Evolutionary conservation across 768 basidiomycete species (phyloP).

Genomic region (Scleroderma citrinum): DNA sequence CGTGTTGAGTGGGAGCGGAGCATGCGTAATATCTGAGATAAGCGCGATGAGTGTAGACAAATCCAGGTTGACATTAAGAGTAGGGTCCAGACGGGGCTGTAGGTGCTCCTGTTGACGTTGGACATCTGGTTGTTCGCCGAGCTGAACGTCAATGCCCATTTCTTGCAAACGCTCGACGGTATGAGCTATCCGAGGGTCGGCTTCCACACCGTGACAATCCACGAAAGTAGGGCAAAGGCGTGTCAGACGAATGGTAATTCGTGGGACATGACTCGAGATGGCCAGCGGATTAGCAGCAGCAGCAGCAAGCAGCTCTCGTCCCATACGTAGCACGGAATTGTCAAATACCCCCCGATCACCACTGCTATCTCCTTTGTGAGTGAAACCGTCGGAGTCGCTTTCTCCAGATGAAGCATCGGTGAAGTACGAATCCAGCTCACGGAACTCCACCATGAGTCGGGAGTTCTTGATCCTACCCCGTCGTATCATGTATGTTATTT

Average conservation of each 20-base stretch:
- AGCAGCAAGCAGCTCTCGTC: constrained; percentile 57
- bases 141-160: constrained; percentile 61
- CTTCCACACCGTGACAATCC: constrained; percentile 17
- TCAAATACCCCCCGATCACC: constrained; percentile 43
- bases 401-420: constrained; percentile 40
- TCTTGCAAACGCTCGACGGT: constrained; percentile 51
- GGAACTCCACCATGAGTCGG: constrained; percentile 72
- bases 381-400: constrained; percentile 38
- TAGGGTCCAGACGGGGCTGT: constrained; percentile 36
- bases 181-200: constrained; percentile 52
- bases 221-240: constrained; percentile 47
- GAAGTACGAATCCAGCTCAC: constrained; percentile 78
- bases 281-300: constrained; percentile 52
- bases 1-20: constrained; percentile 49
- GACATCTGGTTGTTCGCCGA: constrained; percentile 48
- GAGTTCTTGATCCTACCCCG: constrained; percentile 65
- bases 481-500: neutral
- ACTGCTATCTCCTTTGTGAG: constrained; percentile 12
- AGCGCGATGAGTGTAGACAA: constrained; percentile 81
- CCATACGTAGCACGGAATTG: constrained; percentile 71
- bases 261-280: constrained; percentile 30
- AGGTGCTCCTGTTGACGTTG: neutral
- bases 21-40: constrained; percentile 76
- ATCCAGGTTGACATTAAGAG: constrained; percentile 68
- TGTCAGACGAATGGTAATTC: constrained; percentile 60